Percentiles rank a stretch among this genome's conserved stretches.
These are phyloP conservation scores for Rhizopus sp. DNA, from an alignment of 371 early-diverging fungal species.

Conservation along the genomic window DNA sequence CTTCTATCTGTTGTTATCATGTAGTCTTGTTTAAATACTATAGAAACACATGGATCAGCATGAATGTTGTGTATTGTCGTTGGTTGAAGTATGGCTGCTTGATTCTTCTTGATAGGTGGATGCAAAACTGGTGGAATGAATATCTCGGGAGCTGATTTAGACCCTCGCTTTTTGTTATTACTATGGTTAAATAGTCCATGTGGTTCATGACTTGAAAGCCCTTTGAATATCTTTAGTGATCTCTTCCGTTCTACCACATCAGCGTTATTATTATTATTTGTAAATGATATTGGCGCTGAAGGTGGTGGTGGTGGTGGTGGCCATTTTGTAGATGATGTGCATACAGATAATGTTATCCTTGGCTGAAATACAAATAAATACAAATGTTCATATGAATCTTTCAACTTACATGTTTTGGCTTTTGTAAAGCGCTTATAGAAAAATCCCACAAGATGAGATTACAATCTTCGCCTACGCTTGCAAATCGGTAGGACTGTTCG, in stretches of 20 bases:
- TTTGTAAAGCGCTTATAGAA: conserved; percentile 76
- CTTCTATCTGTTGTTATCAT: conserved; percentile 83
- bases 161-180: not conserved
- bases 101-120: conserved; percentile 67
- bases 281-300: not conserved
- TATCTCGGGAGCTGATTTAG: not conserved
- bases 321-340: not conserved
- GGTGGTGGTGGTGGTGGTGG: conserved; percentile 1
- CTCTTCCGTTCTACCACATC: conserved; percentile 22
- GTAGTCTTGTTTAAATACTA: conserved; percentile 54
- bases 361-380: not conserved
- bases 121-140: conserved; percentile 42
- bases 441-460: conserved; percentile 95
- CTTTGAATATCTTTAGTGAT: conserved; percentile 11
- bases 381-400: not conserved
- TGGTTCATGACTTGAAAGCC: not conserved
- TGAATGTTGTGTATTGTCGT: conserved; percentile 71
- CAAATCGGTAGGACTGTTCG: conserved; percentile 84
- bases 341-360: not conserved
- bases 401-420: conserved; percentile 65
- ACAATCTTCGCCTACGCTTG: conserved; percentile 91
- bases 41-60: conserved; percentile 61
- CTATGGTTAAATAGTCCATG: conserved; percentile 14
- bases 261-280: not conserved
- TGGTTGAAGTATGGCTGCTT: conserved; percentile 83